Evolutionary conservation across 345 rosid genomes (phyloP).

Genomic region (Aurinia saxatilis): DNA sequence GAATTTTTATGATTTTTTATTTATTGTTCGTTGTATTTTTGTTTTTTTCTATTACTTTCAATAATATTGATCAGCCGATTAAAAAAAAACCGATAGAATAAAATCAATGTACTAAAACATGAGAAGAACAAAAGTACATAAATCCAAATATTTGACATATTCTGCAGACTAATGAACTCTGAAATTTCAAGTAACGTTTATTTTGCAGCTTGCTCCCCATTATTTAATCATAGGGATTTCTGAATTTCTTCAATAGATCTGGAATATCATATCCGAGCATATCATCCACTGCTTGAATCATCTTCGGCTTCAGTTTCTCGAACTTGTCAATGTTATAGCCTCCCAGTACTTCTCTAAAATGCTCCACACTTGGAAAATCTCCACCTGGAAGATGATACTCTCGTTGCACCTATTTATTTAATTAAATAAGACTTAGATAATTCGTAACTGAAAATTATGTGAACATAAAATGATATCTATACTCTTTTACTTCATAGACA

Average conservation of each 20-base stretch:
- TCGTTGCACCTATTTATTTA: slow-evolving; percentile 59
- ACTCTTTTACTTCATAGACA: no score
- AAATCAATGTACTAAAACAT: background rate
- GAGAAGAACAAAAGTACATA: background rate
- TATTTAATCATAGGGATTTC: slow-evolving; percentile 63
- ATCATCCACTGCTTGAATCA: slow-evolving; percentile 85
- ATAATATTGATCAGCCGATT: no score
- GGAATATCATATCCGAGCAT: slow-evolving; percentile 91
- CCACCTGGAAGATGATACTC: slow-evolving; percentile 76
- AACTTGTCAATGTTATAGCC: slow-evolving; percentile 73
- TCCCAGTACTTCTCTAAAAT: slow-evolving; percentile 59
- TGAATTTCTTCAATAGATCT: slow-evolving; percentile 72
- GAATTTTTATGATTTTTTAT: no score
- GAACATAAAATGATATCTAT: no score
- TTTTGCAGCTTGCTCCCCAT: no score
- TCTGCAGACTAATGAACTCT: background rate
- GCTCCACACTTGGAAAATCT: slow-evolving; percentile 80
- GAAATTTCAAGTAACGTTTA: background rate
- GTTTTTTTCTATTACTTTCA: no score
- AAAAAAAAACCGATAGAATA: no score
- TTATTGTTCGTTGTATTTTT: no score
- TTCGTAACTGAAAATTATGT: no score
- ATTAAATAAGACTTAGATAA: no score
- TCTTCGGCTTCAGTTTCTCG: slow-evolving; percentile 77
- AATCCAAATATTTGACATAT: background rate